Evolutionary conservation across 495 filamentous ascomycete species (phyloP).

Genomic region (Margaritispora aquatica): DNA sequence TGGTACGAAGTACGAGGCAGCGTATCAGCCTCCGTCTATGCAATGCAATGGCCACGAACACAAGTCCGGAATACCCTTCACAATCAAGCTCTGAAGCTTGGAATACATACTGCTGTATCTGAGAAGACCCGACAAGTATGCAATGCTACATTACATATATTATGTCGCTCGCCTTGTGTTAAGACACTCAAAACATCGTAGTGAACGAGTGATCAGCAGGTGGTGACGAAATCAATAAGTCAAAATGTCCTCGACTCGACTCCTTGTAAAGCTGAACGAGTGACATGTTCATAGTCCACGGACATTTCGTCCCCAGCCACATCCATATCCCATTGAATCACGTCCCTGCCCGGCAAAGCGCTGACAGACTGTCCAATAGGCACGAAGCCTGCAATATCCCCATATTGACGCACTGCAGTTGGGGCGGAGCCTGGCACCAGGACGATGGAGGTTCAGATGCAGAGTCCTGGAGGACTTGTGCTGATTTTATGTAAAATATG

Average conservation of each 20-base stretch:
- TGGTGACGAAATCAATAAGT: background rate
- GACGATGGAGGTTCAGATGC: background rate
- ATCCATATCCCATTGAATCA: background rate
- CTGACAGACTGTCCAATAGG: background rate
- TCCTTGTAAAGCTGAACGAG: slow-evolving; percentile 13
- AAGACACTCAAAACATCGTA: background rate
- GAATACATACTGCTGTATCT: too few relatives aligned
- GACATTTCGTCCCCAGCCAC: background rate
- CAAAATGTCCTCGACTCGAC: too few relatives aligned
- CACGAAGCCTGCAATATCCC: background rate
- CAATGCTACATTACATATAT: too few relatives aligned
- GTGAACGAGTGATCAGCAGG: background rate
- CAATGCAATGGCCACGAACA: background rate
- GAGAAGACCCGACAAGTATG: too few relatives aligned
- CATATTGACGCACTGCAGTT: slow-evolving; percentile 4
- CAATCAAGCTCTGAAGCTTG: background rate
- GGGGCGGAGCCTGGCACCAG: slow-evolving; percentile 4
- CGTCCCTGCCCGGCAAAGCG: background rate
- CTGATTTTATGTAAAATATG: background rate
- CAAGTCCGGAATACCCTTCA: background rate
- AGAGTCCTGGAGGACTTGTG: slow-evolving; percentile 19
- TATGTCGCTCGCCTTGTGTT: background rate
- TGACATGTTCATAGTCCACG: slow-evolving; percentile 2
- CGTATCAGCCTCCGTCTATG: background rate
- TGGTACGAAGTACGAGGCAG: background rate